Evolutionary conservation across 345 rosid genomes (phyloP), one percentile per base, ranked within the genome.

Genomic region (Clarkia xantiana): DNA sequence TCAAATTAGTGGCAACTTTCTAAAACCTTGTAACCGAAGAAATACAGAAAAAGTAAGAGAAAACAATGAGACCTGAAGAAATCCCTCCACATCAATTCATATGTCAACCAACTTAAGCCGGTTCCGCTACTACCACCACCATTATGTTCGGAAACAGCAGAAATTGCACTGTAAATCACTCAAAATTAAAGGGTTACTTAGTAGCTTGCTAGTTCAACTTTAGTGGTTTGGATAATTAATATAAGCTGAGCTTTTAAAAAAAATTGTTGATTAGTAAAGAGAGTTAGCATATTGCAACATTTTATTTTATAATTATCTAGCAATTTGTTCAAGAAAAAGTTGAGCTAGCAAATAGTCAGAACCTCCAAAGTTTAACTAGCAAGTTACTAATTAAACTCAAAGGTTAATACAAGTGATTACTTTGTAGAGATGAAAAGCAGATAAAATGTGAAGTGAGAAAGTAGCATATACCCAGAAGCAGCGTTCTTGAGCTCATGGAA

Each of bases 11-110:
- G 16, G 4, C 1, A 18, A 25, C 0, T 7, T 14, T 17, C 12
- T 17, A 18, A 7, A 17, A 15, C n/a, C 14, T 47, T 47, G 9
- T 8, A 46, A 10, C 1, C 8, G 9, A 29, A 47, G 34, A 29
- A 47, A n/a, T n/a, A n/a, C n/a, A n/a, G n/a, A n/a, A 18, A 20
- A 47, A 11, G 16, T 18, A 11, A 10, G 1, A 19, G 6, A 1
- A 17, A 11, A 14, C 50, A 19, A 47, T 16, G 20, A 44, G 7
- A 87, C 96, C 96, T 81, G 75, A 84, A 87, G 79, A 87, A 87
- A 81, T 87, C 96, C 82, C 96, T 81, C 96, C 96, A 87, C 63
- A 84, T 42, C 76, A 84, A 71, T 70, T 87, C 94, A 57, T 70
- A 81, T 81, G 76, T 72, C 72, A 84, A 70, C 94, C 94, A 84